These are phyloP conservation scores for Penicillium freii DNA, from an alignment of 2,329 filamentous ascomycete species.

Conservation along the genomic window DNA sequence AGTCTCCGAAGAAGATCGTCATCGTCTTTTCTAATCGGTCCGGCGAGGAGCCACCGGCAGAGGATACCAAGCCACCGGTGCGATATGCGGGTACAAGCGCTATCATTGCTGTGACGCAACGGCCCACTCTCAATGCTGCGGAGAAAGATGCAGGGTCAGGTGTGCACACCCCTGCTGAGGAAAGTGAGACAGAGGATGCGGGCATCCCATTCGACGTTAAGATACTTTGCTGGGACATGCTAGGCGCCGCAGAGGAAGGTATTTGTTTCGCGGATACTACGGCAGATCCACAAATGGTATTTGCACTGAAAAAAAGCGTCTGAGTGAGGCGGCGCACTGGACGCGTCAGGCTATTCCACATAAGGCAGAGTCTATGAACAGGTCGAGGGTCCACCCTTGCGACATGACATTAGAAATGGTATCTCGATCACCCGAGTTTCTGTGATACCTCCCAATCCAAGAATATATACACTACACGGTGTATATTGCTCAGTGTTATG, in stretches of 20 bases:
- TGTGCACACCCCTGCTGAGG: constrained; percentile 7
- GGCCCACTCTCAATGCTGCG: constrained; percentile 9
- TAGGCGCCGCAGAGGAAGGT: constrained; percentile 46
- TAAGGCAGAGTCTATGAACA: background rate
- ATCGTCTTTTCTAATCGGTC: constrained; percentile 49
- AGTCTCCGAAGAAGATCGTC: constrained; percentile 37
- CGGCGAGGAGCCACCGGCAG: constrained; percentile 42
- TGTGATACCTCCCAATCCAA: background rate
- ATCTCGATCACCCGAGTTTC: background rate
- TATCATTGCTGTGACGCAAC: constrained; percentile 42
- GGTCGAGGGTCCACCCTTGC: background rate
- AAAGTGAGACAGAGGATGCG: constrained; percentile 17
- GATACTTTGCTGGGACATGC: constrained; percentile 48
- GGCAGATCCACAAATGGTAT: constrained; percentile 41
- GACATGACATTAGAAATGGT: background rate
- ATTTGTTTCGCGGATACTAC: constrained; percentile 49
- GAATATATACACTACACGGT: background rate
- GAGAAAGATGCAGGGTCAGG: constrained; percentile 4
- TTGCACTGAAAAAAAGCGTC: constrained; percentile 29
- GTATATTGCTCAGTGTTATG: constrained; percentile 7
- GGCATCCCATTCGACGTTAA: constrained; percentile 33
- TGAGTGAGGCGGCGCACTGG: constrained; percentile 1
- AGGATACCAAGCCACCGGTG: constrained; percentile 38
- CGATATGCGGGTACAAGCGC: constrained; percentile 51
- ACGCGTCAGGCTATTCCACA: constrained; percentile 8